A percentile compares a stretch with the other conserved stretches of the same genome.
phyloP scores from a whole-genome alignment of 805 yeast genomes.

The Debaryomyces castellii region DNA sequence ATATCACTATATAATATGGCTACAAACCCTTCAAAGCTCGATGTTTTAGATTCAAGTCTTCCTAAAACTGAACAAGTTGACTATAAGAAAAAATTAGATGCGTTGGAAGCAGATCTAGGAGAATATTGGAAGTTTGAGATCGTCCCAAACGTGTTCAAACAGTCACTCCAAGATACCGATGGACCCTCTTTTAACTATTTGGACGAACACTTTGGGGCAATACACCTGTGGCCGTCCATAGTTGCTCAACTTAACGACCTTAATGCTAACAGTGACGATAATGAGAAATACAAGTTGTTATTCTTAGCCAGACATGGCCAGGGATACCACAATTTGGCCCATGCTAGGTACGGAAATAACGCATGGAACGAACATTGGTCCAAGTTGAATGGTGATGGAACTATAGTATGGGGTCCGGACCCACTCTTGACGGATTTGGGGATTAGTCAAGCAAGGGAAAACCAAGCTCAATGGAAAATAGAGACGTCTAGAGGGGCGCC shows the following conservation, averaged over 20 bases:
- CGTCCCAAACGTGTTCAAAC: conserved; percentile 45
- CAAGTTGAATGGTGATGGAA: conserved; percentile 44
- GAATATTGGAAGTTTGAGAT: conserved; percentile 36
- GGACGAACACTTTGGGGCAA: conserved; percentile 43
- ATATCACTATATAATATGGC: not conserved
- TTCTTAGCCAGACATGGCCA: conserved; percentile 55
- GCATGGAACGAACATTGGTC: conserved; percentile 50
- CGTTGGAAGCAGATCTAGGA: conserved; percentile 8
- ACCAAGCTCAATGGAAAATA: conserved; percentile 38
- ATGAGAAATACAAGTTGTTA: conserved; percentile 43
- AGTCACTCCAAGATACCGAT: conserved; percentile 41
- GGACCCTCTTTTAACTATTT: conserved; percentile 42
- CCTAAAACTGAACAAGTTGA: conserved; percentile 15
- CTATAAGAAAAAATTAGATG: conserved; percentile 11
- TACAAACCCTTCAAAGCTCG: conserved; percentile 21
- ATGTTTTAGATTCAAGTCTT: conserved; percentile 31
- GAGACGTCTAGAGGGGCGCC: conserved; percentile 28
- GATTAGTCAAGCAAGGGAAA: conserved; percentile 43
- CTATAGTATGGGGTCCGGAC: conserved; percentile 51
- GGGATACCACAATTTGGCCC: conserved; percentile 52
- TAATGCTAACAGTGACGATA: conserved; percentile 24
- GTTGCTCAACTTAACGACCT: conserved; percentile 29
- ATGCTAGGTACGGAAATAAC: conserved; percentile 43
- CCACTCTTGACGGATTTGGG: conserved; percentile 51
- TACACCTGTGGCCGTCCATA: conserved; percentile 35